Percentiles rank a stretch among this genome's conserved stretches.
phyloP scores from a whole-genome alignment of 2,329 filamentous ascomycete species.

The Penicillium sp. region DNA sequence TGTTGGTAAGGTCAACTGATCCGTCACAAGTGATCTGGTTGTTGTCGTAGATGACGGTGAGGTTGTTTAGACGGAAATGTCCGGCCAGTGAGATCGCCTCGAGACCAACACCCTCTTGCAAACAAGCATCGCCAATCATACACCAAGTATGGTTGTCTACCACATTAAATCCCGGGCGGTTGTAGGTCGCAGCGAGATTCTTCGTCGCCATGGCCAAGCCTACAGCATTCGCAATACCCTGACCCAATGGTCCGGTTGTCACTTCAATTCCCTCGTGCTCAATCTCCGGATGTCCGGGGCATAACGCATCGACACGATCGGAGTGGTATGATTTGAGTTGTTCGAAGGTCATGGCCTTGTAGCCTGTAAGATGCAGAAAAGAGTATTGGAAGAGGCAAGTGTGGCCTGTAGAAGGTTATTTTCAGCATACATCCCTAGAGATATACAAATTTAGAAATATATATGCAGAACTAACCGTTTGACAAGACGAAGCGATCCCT shows the following conservation, averaged over 20 bases:
- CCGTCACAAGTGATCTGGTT: conserved; percentile 59
- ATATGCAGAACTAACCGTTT: conserved; percentile 30
- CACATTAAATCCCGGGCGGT: conserved; percentile 48
- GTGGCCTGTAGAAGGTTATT: conserved; percentile 35
- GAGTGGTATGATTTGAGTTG: conserved; percentile 35
- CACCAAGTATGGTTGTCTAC: conserved; percentile 55
- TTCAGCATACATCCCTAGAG: conserved; percentile 42
- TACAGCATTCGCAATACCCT: conserved; percentile 60
- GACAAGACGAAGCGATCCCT: conserved; percentile 46
- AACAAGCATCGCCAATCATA: conserved; percentile 57
- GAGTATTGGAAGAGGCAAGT: conserved; percentile 33
- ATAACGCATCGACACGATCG: conserved; percentile 27
- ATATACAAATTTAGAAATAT: neutral
- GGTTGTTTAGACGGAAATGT: conserved; percentile 53
- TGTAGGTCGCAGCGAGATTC: conserved; percentile 54
- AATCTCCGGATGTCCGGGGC: conserved; percentile 51
- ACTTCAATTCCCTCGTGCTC: conserved; percentile 58
- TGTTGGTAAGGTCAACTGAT: conserved; percentile 51
- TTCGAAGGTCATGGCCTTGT: conserved; percentile 31
- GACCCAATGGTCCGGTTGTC: conserved; percentile 58
- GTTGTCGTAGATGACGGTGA: conserved; percentile 58
- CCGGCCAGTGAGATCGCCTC: conserved; percentile 57
- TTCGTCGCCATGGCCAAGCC: conserved; percentile 58
- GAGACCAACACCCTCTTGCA: conserved; percentile 55
- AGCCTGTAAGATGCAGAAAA: conserved; percentile 32